These are phyloP conservation scores for Russula emetica DNA, from an alignment of 768 basidiomycete species.

Conservation along the genomic window DNA sequence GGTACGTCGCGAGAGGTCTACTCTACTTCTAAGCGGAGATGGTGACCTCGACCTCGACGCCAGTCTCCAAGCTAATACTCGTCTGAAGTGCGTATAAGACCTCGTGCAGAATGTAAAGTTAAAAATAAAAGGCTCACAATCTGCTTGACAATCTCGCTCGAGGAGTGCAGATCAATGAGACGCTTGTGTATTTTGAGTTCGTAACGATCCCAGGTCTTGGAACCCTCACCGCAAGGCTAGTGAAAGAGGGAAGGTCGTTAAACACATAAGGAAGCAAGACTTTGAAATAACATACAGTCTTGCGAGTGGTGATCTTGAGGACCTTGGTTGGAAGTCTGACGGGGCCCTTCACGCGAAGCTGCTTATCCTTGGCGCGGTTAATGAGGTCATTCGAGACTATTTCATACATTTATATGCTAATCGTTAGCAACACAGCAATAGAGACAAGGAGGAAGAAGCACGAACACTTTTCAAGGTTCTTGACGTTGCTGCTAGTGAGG, in stretches of 20 bases:
- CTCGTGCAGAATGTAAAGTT: background rate
- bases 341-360: conserved; percentile 98
- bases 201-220: conserved; percentile 99
- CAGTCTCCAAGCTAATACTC: conserved; percentile 96
- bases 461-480: conserved; percentile 97
- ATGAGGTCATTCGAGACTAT: conserved; percentile 90
- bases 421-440: background rate
- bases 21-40: conserved; percentile 61
- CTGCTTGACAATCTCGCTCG: conserved; percentile 99
- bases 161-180: conserved; percentile 97
- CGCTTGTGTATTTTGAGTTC: conserved; percentile 99
- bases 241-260: conserved; percentile 6
- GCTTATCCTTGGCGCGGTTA: conserved; percentile 99
- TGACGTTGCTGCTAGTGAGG: conserved; percentile 95
- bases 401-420: background rate
- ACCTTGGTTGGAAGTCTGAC: conserved; percentile 99
- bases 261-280: background rate
- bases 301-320: conserved; percentile 98
- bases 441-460: conserved; percentile 12
- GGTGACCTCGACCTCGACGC: conserved; percentile 98
- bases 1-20: background rate
- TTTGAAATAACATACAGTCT: conserved; percentile 63
- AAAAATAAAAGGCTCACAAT: conserved; percentile 61
- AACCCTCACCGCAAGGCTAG: conserved; percentile 99
- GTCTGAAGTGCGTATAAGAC: conserved; percentile 52